Conservation (phyloP, 2,329 filamentous ascomycete genomes). For the Pseudophaeomoniella oleicola region DNA sequence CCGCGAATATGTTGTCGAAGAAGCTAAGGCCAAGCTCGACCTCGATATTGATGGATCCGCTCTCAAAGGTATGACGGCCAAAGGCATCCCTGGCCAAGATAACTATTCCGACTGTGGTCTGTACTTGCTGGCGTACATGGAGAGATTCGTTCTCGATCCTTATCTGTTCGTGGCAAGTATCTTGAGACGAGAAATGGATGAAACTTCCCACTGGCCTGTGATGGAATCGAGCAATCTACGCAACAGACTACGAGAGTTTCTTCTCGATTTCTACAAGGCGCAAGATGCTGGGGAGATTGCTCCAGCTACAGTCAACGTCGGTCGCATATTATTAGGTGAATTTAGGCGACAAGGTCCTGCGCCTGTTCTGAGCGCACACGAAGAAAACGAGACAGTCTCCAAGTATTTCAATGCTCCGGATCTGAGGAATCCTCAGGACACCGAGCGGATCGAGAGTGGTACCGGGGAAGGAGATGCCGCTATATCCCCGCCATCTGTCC, state of each 20-base stretch:
- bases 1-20: constrained; percentile 61
- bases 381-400: background rate
- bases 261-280: constrained; percentile 10
- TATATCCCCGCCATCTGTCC: background rate
- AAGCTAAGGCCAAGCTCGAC: constrained; percentile 48
- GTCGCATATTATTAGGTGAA: background rate
- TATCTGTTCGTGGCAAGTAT: constrained; percentile 54
- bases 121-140: constrained; percentile 70
- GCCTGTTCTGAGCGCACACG: background rate
- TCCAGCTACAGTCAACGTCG: background rate
- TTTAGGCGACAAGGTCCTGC: background rate
- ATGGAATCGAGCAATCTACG: constrained; percentile 9
- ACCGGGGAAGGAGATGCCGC: background rate
- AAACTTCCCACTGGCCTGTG: constrained; percentile 14
- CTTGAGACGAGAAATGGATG: constrained; percentile 48
- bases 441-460: background rate
- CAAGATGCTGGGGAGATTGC: constrained; percentile 5
- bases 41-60: constrained; percentile 29
- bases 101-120: constrained; percentile 87
- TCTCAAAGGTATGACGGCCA: constrained; percentile 53
- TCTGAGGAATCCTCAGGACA: background rate
- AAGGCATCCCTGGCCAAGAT: constrained; percentile 59
- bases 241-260: constrained; percentile 8
- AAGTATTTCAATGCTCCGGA: background rate
- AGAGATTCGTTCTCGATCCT: constrained; percentile 65